Conservation (phyloP, 768 basidiomycete genomes). For the Mycena capillaripes region DNA sequence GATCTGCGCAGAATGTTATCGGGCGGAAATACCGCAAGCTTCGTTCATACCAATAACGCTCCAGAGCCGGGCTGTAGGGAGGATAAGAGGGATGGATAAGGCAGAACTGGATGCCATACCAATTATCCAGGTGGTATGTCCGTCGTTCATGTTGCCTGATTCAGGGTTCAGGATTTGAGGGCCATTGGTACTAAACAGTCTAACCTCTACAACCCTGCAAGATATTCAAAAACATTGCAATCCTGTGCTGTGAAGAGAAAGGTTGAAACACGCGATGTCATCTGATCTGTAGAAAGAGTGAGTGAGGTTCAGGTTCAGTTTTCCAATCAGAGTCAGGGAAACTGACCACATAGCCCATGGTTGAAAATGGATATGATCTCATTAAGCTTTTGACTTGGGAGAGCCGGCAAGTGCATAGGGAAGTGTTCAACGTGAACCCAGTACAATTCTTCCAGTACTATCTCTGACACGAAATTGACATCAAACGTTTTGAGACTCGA, state of each 20-base stretch:
- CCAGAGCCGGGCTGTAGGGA: constrained; percentile 61
- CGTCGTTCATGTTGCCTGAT: constrained; percentile 53
- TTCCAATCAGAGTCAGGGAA: neutral
- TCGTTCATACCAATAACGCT: constrained; percentile 56
- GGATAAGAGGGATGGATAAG: neutral
- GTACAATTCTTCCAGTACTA: constrained; percentile 63
- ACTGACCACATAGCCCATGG: constrained; percentile 68
- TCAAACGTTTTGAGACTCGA: neutral
- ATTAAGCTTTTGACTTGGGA: constrained; percentile 52
- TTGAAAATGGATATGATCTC: constrained; percentile 66
- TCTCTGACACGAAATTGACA: constrained; percentile 48
- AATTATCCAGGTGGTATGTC: constrained; percentile 58
- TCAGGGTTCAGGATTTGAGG: neutral
- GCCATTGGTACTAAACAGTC: no score
- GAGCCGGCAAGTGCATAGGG: constrained; percentile 63
- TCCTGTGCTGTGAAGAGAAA: constrained; percentile 66
- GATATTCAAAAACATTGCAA: constrained; percentile 62
- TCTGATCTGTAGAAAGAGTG: constrained; percentile 57
- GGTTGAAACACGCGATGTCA: constrained; percentile 72
- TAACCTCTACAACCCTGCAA: constrained; percentile 57
- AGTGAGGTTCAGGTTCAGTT: neutral
- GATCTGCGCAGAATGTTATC: constrained; percentile 48
- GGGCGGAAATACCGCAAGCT: neutral
- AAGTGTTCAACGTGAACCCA: constrained; percentile 74
- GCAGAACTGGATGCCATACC: constrained; percentile 44